Evolutionary conservation across 305 asterid species (phyloP), one percentile per base, ranked within the genome.

Genomic region (Ajuga reptans): DNA sequence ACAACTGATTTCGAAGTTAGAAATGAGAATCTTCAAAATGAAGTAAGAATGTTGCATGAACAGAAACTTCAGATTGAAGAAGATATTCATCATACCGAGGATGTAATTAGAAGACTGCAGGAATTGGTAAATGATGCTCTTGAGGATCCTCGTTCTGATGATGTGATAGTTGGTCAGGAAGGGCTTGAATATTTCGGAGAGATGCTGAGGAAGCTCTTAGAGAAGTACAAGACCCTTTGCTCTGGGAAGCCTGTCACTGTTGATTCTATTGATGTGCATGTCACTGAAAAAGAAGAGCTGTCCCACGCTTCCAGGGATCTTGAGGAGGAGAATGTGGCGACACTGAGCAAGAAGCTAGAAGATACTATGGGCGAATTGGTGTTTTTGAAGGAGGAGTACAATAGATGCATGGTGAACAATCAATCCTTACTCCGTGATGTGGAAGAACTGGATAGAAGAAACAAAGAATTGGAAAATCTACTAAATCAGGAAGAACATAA

Each of bases 401-500:
- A 91, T 45, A 74, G 43, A 55, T 72, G 50, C 60, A 14, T 68
- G 75, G 79, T 66, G 75, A 75, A 69, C 37, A 86, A 81, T 69
- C 86, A 86, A 65, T 83, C 95, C 76, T 76, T 91, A 77, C 73
- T 84, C 72, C 75, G 9, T 66, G 85, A 86, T 71, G 69, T 86
- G 37, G 96, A 89, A 75, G 87, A 78, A 51, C 78, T 85, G 78
- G 79, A 83, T 77, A 67, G 69, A 27, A 83, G 75, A 76, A 85
- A 72, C 81, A 85, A 76, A 51, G 97, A 87, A 78, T 63, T 89
- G 78, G 87, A 84, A 81, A 83, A 81, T 73, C 81, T 82, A 55
- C 92, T 85, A 73, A 84, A 66, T 77, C 91, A 83, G 72, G 97
- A 94, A 81, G 96, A 91, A 75, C 94, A 84, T 58, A 89, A 84